Evolutionary conservation across 441 rosid species (phyloP).

Genomic region (Pelargonium cotyledonis): DNA sequence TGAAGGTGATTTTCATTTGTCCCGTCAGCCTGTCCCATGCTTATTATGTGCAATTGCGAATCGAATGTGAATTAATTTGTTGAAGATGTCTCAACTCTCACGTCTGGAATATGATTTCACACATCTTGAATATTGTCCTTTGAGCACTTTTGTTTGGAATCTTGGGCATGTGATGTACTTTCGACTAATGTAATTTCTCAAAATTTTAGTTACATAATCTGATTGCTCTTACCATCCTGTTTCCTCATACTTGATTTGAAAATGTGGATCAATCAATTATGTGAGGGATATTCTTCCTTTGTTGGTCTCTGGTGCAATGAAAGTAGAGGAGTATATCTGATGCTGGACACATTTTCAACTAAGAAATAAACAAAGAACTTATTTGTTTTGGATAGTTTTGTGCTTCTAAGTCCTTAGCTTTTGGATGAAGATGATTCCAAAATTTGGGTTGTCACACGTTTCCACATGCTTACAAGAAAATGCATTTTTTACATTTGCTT

Average conservation of each 20-base stretch:
- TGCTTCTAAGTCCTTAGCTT: no score
- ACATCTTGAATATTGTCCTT: background rate
- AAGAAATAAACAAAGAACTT: no score
- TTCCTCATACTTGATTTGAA: no score
- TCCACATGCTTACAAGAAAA: background rate
- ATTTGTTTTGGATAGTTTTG: no score
- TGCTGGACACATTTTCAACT: no score
- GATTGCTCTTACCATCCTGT: no score
- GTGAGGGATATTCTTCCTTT: no score
- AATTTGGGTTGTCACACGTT: no score
- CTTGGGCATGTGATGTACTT: background rate
- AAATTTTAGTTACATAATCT: background rate
- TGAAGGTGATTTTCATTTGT: slow-evolving; percentile 4
- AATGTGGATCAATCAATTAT: no score
- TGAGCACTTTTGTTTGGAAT: background rate
- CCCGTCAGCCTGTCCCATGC: background rate
- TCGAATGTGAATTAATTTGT: background rate
- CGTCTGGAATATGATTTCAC: background rate
- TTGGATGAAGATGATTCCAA: no score
- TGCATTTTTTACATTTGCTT: background rate
- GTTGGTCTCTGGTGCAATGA: no score
- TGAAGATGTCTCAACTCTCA: background rate
- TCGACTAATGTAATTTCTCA: background rate
- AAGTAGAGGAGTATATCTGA: no score
- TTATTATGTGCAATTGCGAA: background rate